Evolutionary conservation across 1,284 basidiomycete species (phyloP).

Genomic region (Fomes fomentarius): DNA sequence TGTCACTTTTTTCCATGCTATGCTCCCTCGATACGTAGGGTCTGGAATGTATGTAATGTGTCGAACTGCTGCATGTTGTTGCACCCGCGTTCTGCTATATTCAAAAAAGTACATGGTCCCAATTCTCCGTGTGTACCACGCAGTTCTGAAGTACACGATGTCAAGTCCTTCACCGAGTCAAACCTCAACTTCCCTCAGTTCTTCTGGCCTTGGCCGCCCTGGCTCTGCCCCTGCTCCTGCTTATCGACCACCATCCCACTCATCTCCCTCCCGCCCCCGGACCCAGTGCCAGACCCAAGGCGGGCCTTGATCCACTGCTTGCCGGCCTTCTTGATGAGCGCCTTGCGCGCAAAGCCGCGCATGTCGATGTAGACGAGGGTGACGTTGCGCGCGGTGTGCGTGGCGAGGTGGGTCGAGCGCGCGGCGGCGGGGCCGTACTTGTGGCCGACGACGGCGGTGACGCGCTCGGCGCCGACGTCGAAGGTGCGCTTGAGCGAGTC

Average conservation of each 20-base stretch:
- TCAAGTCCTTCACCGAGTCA: not conserved
- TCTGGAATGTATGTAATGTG: too few relatives aligned
- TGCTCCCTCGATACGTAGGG: too few relatives aligned
- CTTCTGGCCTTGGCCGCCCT: not conserved
- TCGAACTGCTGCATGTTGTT: too few relatives aligned
- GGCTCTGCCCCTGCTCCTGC: not conserved
- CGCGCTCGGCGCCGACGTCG: slow-evolving; percentile 55
- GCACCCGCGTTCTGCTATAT: too few relatives aligned
- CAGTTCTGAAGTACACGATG: not conserved
- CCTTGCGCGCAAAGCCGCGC: slow-evolving; percentile 69
- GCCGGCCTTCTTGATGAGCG: slow-evolving; percentile 64
- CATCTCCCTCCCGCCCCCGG: slow-evolving; percentile 22
- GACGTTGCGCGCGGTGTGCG: slow-evolving; percentile 71
- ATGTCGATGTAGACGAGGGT: slow-evolving; percentile 79
- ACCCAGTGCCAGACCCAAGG: too few relatives aligned
- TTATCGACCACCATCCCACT: slow-evolving; percentile 22
- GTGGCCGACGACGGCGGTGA: slow-evolving; percentile 64
- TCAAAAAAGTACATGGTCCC: too few relatives aligned
- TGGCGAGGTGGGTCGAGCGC: slow-evolving; percentile 52
- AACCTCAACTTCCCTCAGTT: not conserved
- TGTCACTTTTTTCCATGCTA: not conserved
- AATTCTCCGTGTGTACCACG: too few relatives aligned
- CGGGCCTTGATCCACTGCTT: slow-evolving; percentile 58
- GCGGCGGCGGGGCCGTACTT: slow-evolving; percentile 73
- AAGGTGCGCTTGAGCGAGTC: slow-evolving; percentile 64